phyloP scores from a whole-genome alignment of 129 eudicot species.

The Apium graveolens region DNA sequence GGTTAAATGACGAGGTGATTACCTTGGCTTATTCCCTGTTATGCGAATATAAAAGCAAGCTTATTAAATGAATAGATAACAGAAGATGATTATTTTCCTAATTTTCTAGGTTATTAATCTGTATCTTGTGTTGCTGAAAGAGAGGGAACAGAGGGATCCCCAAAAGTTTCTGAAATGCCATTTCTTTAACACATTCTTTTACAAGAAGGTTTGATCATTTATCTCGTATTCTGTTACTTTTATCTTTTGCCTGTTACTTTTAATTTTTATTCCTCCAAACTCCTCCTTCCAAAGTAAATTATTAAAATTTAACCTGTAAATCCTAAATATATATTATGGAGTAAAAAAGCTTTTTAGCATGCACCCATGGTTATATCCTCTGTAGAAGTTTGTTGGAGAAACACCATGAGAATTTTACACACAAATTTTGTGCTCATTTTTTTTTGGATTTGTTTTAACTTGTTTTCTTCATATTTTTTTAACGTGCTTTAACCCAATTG shows the following conservation, averaged over 20 bases:
- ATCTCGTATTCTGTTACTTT: not conserved
- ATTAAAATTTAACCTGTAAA: not conserved
- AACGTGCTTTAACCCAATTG: not conserved
- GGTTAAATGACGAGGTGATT: conserved; percentile 96
- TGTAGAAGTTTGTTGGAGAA: not conserved
- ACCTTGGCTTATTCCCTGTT: not conserved
- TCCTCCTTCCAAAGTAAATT: not conserved
- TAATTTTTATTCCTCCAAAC: too few relatives aligned
- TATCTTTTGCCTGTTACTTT: not conserved
- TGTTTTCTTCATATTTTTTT: not conserved
- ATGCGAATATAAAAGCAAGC: not conserved
- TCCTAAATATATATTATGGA: not conserved
- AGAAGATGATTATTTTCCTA: conserved; percentile 8
- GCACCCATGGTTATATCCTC: not conserved
- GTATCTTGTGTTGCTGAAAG: conserved; percentile 80
- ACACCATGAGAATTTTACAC: not conserved
- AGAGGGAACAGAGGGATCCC: conserved; percentile 90
- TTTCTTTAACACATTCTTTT: conserved; percentile 90
- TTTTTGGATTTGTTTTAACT: not conserved
- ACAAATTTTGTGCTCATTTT: not conserved
- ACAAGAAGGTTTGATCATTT: conserved; percentile 67
- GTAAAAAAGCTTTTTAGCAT: not conserved
- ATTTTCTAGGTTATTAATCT: conserved; percentile 65
- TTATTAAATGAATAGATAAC: conserved; percentile 1
- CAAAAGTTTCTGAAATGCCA: conserved; percentile 75